phyloP scores from a whole-genome alignment of 345 rosid genomes.

The Stellera chamaejasme region DNA sequence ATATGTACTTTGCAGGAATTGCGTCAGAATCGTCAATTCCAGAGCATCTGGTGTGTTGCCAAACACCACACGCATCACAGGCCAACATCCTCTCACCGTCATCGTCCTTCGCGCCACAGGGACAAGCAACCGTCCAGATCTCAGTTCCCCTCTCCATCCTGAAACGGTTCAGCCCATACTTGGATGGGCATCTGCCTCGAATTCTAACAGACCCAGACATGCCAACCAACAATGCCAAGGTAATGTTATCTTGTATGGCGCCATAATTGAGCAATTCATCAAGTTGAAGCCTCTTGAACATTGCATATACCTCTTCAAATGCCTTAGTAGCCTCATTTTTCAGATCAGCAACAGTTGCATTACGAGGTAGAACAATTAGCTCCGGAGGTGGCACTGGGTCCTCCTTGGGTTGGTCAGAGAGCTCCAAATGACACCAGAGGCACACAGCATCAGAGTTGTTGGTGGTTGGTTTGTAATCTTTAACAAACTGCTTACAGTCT shows the following conservation, averaged over 20 bases:
- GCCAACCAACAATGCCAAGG: conserved; percentile 42
- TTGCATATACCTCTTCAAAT: conserved; percentile 60
- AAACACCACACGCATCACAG: conserved; percentile 57
- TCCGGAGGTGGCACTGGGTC: conserved; percentile 50
- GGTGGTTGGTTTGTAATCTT: conserved; percentile 27
- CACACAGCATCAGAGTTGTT: conserved; percentile 22
- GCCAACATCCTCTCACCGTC: conserved; percentile 77
- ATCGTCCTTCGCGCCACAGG: conserved; percentile 63
- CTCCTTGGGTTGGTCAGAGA: conserved; percentile 37
- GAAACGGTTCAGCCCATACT: conserved; percentile 37
- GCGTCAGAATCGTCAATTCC: conserved; percentile 44
- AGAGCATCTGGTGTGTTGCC: conserved; percentile 73
- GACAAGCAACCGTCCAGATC: conserved; percentile 61
- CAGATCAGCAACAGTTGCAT: conserved; percentile 49
- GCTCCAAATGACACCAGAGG: conserved; percentile 43
- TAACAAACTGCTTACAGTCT: conserved; percentile 71
- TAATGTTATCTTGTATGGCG: conserved; percentile 32
- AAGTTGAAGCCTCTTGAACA: conserved; percentile 52
- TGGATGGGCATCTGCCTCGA: conserved; percentile 41
- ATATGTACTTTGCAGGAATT: conserved; percentile 37
- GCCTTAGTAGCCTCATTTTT: conserved; percentile 42
- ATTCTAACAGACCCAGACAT: conserved; percentile 29
- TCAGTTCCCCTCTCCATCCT: conserved; percentile 63
- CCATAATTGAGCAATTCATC: conserved; percentile 44
- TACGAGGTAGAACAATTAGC: conserved; percentile 37